Base-by-base conservation (phyloP, 2,329 filamentous ascomycete species). In the Elsinoe necatrix region DNA sequence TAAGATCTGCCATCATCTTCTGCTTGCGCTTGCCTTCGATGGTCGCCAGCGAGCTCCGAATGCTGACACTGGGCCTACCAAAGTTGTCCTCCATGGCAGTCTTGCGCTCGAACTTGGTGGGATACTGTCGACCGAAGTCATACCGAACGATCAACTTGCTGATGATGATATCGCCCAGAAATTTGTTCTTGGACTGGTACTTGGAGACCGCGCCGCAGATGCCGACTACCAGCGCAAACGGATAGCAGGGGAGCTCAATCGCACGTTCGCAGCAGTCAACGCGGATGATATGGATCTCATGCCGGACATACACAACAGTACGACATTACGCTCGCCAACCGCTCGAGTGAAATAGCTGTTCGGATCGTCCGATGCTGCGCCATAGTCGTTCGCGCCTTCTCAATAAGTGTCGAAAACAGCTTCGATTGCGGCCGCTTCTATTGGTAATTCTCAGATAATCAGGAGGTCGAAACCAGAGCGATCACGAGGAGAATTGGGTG, bases 101-200 rank as follows among this genome's bases (percentile, higher is more conserved):
- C 48, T 66, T 67, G 14, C 55, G 57, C n/a, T 60, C n/a, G 34
- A 69, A 67, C 14, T 34, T 51, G 8, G 61, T 54, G 0, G 60
- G 56, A 52, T 66, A 66, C 39, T 64, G 63, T 34, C 60, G 55
- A 1, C 68, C 68, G 51, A 66, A 63, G 57, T 70, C 66, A 45
- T 62, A 67, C 41, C 68, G 61, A 9, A 67, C 51, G 8, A 70
- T 23, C 1, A 29, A 52, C 4, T 59, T 61, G 56, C 67, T 66
- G 56, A 71, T 63, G 20, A 70, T 57, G 7, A 71, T 61, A 59
- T 71, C 68, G 3, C 69, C 69, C 4, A 71, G 62, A 5, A 66
- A 29, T 18, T 25, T 47, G 12, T 25, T 11, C 18, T 25, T 27
- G 16, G 43, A 47, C 9, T 29, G 20, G 43, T 25, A 25, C 16